Base-by-base conservation (phyloP, 768 basidiomycete genomes). In the Neoboletus magnificus region DNA sequence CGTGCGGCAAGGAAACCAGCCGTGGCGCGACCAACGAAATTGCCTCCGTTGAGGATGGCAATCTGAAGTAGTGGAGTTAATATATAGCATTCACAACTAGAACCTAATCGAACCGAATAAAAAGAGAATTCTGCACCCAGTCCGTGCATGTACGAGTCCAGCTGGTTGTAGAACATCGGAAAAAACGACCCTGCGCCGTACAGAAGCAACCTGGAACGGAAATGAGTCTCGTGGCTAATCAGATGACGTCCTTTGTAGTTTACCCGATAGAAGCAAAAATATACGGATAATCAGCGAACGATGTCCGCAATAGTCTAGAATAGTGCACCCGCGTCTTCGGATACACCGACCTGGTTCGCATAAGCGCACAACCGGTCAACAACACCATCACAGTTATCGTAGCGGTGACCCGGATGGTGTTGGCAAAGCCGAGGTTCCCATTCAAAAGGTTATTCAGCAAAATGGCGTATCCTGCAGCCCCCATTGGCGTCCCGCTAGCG, bases 121-220 rank as follows among this genome's bases (percentile, higher is more conserved):
- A 86, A 85, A 1, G 84, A 79, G 13, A 86, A 70, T 25, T 61
- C 65, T 20, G 71, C 61, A 15, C 71, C 66, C 32, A 83, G 67
- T 2, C 78, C 78, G 52, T 81, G 79, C 52, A 73, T 72, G 32
- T 78, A 74, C 10, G 83, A 77, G 50, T 82, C 77, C 15, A 85
- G 70, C 55, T 86, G 85, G 16, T 85, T 68, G 61, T 81, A 85
- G 65, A 82, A 81, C 56, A 48, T 27, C 5, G 60, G 60, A 3
- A 58, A 61, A 39, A 61, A 63, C 4, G 61, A 48, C 3, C 65
- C 65, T n/a, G 66, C 65, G 9, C 58, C 65, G 48, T 52, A 62
- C 27, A 66, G 44, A 36, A 66, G 52, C 15, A 58, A 12, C 5
- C 65, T 66, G 7, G 25, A 45, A 22, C 23, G 16, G 35, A 12